phyloP scores from a whole-genome alignment of 2,329 filamentous ascomycete species.

The Pseudogymnoascus sp. region DNA sequence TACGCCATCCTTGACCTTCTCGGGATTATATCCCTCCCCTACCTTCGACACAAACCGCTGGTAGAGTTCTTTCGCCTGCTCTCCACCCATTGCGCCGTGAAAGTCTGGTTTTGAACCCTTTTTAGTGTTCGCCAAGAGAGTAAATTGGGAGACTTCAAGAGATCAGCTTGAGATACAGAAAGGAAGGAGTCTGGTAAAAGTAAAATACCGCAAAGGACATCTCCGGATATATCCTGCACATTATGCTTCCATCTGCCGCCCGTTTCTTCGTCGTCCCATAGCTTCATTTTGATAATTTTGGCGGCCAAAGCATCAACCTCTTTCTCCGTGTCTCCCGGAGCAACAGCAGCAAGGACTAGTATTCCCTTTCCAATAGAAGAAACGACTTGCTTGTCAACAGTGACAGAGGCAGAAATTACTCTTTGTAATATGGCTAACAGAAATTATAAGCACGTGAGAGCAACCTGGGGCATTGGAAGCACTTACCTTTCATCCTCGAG shows the following conservation, averaged over 20 bases:
- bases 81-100: conserved; percentile 72
- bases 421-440: conserved; percentile 76
- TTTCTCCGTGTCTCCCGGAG: conserved; percentile 80
- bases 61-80: conserved; percentile 74
- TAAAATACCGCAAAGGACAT: conserved; percentile 79
- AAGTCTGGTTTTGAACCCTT: conserved; percentile 96
- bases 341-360: conserved; percentile 84
- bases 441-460: conserved; percentile 11
- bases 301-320: conserved; percentile 75
- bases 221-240: conserved; percentile 80
- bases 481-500: conserved; percentile 10
- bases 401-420: conserved; percentile 90
- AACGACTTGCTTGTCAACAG: conserved; percentile 81
- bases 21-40: conserved; percentile 58
- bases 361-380: conserved; percentile 87
- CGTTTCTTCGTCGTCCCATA: conserved; percentile 62
- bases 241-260: conserved; percentile 68
- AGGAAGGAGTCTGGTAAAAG: background rate
- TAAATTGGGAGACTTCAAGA: conserved; percentile 86
- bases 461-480: conserved; percentile 11
- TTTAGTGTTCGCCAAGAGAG: conserved; percentile 82
- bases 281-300: conserved; percentile 80
- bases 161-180: conserved; percentile 8
- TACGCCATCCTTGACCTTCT: conserved; percentile 84
- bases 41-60: conserved; percentile 74